Conservation (phyloP, 495 filamentous ascomycete genomes). For the Hypoxylon fragiforme region DNA sequence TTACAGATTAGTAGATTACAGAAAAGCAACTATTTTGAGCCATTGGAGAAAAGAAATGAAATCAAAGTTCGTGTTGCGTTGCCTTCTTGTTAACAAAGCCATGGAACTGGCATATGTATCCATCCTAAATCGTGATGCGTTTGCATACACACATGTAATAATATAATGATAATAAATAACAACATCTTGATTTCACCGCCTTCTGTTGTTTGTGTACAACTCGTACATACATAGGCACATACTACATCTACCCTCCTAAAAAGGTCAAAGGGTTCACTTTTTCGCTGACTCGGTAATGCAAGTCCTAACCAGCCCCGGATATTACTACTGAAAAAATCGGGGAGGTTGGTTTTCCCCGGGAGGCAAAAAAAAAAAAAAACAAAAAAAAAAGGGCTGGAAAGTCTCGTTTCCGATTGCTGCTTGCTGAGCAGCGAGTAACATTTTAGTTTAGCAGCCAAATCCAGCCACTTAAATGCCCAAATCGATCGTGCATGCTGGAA, state of each 20-base stretch:
- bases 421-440: slow-evolving; percentile 23
- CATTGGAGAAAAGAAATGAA: slow-evolving; percentile 19
- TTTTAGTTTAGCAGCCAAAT: no score
- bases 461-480: slow-evolving; percentile 25
- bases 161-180: slow-evolving; percentile 1
- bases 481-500: slow-evolving; percentile 11
- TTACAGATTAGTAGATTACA: background rate
- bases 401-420: no score
- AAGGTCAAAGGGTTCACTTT: slow-evolving; percentile 1
- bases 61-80: slow-evolving; percentile 2
- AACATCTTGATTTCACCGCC: slow-evolving; percentile 7
- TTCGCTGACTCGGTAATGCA: no score
- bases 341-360: slow-evolving; percentile 27
- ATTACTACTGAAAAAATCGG: slow-evolving; percentile 18
- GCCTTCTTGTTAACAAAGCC: slow-evolving; percentile 2
- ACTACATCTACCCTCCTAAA: slow-evolving; percentile 1
- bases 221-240: background rate
- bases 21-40: slow-evolving; percentile 3
- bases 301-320: no score
- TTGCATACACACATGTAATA: no score
- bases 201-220: slow-evolving; percentile 5
- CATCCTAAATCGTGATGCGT: slow-evolving; percentile 20
- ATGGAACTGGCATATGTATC: slow-evolving; percentile 23
- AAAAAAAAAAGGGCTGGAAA: no score
- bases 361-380: no score